Evolutionary conservation across 2,329 filamentous ascomycete species (phyloP), one percentile per base, ranked within the genome.

Genomic region (Calonectria pseudoreteaudii): DNA sequence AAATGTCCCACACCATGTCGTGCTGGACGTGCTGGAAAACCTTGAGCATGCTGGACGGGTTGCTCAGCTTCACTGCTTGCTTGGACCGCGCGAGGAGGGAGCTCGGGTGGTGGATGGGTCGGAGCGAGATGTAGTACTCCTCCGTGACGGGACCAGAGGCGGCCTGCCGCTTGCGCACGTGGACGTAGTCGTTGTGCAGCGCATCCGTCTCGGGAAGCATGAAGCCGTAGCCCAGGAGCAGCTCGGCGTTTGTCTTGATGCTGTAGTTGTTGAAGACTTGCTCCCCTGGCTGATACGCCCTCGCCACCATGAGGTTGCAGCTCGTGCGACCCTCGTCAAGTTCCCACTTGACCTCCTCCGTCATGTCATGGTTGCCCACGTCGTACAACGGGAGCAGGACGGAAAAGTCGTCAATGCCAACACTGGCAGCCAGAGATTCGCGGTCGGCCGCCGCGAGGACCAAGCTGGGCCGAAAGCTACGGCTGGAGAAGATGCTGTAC

Each of bases 221-320:
- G 80, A 93, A 93, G 3, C 91, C 91, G 79, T 93, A 93, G 0
- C 89, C 91, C 2, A 93, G 84, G 1, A 93, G 86, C 30, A 93
- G 85, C 84, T 94, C 93, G 72, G 92, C 93, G 79, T 95, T 95
- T 9, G 93, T 94, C 83, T 94, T 94, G 80, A 86, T 82, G 36
- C 93, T 93, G 80, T 95, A 95, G 82, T 94, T 95, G 85, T 94
- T 94, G 79, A 88, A 92, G 30, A 92, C 83, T 76, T 92, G 90
- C 36, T 90, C 82, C 0, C 92, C 91, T 0, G 90, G 84, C 6
- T 76, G 64, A 77, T 92, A 88, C 1, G 77, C 74, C 70, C 86
- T 84, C 23, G 80, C 81, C 11, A 87, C 86, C 20, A 82, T 80
- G 13, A 92, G 85, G 11, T 81, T 83, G 73, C 89, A 91, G 26